Percentiles rank a stretch among this genome's conserved stretches.
Conservation (phyloP, 768 basidiomycete species). For the Pleurotus sapidus region DNA sequence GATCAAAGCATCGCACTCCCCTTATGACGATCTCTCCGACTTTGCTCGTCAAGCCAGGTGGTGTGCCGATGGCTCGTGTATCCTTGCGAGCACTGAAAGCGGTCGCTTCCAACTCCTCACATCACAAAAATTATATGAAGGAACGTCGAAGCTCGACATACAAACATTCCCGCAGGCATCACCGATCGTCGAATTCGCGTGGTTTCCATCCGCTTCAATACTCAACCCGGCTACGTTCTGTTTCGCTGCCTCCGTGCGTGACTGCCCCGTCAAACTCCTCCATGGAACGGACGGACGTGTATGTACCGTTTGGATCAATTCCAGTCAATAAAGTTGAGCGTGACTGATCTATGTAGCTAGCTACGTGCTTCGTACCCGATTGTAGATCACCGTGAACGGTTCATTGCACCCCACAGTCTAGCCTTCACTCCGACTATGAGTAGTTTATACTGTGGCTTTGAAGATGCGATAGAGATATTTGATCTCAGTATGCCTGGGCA, state of each 20-base stretch:
- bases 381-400: slow-evolving; percentile 90
- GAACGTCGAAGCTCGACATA: not conserved
- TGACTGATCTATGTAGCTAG: slow-evolving; percentile 34
- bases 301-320: slow-evolving; percentile 14
- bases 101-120: not conserved
- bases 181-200: slow-evolving; percentile 74
- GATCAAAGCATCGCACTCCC: not conserved
- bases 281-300: slow-evolving; percentile 81
- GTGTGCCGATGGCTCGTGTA: slow-evolving; percentile 5
- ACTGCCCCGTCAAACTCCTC: slow-evolving; percentile 81
- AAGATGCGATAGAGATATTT: slow-evolving; percentile 36
- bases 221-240: slow-evolving; percentile 67
- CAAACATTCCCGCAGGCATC: slow-evolving; percentile 48
- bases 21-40: not conserved
- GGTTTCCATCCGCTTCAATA: slow-evolving; percentile 79
- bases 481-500: slow-evolving; percentile 68
- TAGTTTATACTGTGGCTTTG: slow-evolving; percentile 69
- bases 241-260: slow-evolving; percentile 80
- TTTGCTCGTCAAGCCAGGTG: slow-evolving; percentile 4
- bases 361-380: slow-evolving; percentile 90
- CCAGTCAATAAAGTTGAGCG: not conserved
- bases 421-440: slow-evolving; percentile 56
- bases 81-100: not conserved
- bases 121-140: not conserved
- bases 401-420: slow-evolving; percentile 82